Conservation (phyloP, 108 stramenopile genomes). For the Mediolabrus comicus region DNA sequence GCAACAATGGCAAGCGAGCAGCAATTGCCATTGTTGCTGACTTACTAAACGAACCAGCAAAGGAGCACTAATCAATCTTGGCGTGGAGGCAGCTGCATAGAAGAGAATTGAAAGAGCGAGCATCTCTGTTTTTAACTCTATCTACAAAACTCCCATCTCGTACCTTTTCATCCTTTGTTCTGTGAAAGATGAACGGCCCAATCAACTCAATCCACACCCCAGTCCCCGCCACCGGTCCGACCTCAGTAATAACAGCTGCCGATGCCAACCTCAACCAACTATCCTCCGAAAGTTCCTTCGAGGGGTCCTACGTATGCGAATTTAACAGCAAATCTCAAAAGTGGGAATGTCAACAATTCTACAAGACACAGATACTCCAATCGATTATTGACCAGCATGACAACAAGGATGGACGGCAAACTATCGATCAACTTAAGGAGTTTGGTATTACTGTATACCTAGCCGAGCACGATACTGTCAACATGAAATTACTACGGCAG, state of each 20-base stretch:
- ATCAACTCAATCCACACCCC: too few species aligned
- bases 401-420: slow-evolving; percentile 30
- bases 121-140: too few species aligned
- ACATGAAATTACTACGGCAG: slow-evolving; percentile 26
- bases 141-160: too few species aligned
- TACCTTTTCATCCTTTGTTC: too few species aligned
- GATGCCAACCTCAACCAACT: slow-evolving; percentile 6
- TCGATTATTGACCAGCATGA: slow-evolving; percentile 27
- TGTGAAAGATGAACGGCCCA: too few species aligned
- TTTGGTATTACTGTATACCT: slow-evolving; percentile 50
- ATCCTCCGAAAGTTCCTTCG: slow-evolving; percentile 4
- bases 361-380: slow-evolving; percentile 35
- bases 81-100: too few species aligned
- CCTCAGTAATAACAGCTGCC: neutral
- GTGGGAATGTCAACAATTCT: slow-evolving; percentile 27
- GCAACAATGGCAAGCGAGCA: too few species aligned
- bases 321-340: slow-evolving; percentile 2
- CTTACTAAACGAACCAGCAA: too few species aligned
- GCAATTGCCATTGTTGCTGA: too few species aligned
- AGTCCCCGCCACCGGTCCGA: neutral
- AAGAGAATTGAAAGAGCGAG: too few species aligned
- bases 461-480: slow-evolving; percentile 27
- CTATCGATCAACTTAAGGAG: slow-evolving; percentile 46
- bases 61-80: too few species aligned
- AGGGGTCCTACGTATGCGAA: slow-evolving; percentile 36